Evolutionary conservation across 306 rosid species (phyloP), one percentile per base, ranked within the genome.

Genomic region (Cicer pinnatifidum): DNA sequence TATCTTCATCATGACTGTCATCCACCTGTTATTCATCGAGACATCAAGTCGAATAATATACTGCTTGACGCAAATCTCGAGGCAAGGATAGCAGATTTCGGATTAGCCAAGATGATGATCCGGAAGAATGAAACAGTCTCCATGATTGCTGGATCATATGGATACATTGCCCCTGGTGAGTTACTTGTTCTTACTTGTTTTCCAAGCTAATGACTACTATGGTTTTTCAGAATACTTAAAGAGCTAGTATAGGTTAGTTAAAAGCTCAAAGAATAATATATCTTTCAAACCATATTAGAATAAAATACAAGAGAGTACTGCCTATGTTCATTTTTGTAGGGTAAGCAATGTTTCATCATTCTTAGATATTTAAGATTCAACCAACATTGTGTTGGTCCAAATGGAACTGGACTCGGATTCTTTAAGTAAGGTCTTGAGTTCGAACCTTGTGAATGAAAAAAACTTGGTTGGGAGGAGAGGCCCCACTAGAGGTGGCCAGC

Each of bases 131-230:
- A 94, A 78, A 94, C 98, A 1, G 91, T 94, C 69, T 89, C 98
- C 69, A 88, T 88, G 95, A 88, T 94, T 80, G 98, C 92, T 43
- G 96, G 98, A 72, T 94, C 98, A 40, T 91, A 91, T 8, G 98
- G 98, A 69, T 94, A 94, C 85, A 91, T 94, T 68, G 98, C 97
- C 73, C 98, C 96, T 0, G 98, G 97, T 94, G 72, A 88, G 91
- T 85, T 51, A 60, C 50, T 12, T 17, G 23, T 48, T 57, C 39
- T 11, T 38, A 28, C 12, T 10, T 46, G 48, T 35, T 61, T 78
- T 20, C 20, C 43, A 75, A 12, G 6, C 48, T 20, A 60, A 20
- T 64, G 8, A 50, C 43, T 46, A 37, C 16, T 62, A 17, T 53
- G 73, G 15, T 63, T 78, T 79, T 44, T 28, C 60, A 48, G 46